A percentile compares a stretch with the other conserved stretches of the same genome.
phyloP scores from a whole-genome alignment of 73 alveolate genomes.

The Tetrahymena elliotti region DNA sequence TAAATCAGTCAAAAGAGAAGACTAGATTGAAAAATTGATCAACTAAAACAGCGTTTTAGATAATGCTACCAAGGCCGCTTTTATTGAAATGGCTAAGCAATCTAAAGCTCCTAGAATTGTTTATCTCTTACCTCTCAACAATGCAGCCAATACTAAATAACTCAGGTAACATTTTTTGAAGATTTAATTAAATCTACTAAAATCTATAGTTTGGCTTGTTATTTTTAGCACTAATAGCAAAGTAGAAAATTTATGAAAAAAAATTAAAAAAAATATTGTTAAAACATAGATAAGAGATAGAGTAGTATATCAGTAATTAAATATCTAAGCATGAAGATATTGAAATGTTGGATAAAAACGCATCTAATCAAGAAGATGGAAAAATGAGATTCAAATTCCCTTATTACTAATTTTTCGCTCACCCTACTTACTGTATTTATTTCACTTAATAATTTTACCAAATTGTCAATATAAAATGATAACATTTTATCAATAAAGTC shows the following conservation, averaged over 20 bases:
- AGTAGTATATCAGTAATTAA: not conserved
- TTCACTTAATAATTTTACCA: not conserved
- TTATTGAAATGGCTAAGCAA: not conserved
- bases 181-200: not conserved
- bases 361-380: not conserved
- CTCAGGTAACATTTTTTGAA: not conserved
- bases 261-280: not conserved
- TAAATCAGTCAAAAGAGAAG: not conserved
- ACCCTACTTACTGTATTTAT: not conserved
- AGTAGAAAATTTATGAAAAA: not conserved
- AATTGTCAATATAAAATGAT: too few species aligned
- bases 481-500: not conserved
- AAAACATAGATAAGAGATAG: not conserved
- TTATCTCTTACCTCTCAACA: not conserved
- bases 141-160: not conserved
- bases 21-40: not conserved
- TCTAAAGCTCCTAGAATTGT: not conserved
- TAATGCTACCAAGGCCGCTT: not conserved
- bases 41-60: not conserved
- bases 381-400: conserved; percentile 13
- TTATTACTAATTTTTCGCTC: not conserved
- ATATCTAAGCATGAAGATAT: not conserved
- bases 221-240: not conserved
- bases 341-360: not conserved
- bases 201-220: not conserved